These are phyloP conservation scores for Monosporascus sp. DNA, from an alignment of 2,329 filamentous ascomycete species.

Conservation along the genomic window DNA sequence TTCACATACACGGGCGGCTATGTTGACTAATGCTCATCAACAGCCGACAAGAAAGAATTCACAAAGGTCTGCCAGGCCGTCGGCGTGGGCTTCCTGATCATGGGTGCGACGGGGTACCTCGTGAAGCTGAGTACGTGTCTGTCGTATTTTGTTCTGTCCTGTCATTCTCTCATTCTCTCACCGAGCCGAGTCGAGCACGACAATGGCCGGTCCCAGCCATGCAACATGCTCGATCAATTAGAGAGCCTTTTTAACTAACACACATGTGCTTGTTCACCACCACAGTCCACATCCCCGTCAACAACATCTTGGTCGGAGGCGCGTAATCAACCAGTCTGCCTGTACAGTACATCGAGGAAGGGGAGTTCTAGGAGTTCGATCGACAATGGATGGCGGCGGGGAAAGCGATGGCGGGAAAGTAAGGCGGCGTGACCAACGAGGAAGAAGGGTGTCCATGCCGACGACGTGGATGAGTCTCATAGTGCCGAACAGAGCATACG, in stretches of 20 bases:
- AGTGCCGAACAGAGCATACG: no score
- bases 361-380: no score
- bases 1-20: conserved; percentile 5
- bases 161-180: neutral
- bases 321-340: conserved; percentile 36
- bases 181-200: no score
- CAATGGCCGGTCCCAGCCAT: no score
- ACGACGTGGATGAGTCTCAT: no score
- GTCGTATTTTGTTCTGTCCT: neutral
- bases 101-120: conserved; percentile 65
- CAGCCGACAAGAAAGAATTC: conserved; percentile 49
- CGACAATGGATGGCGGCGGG: no score
- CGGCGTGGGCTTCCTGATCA: conserved; percentile 64
- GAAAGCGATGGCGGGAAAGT: no score
- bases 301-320: conserved; percentile 64
- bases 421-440: no score
- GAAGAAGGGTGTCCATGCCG: no score
- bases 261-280: conserved; percentile 1
- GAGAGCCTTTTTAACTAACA: neutral
- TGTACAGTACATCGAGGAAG: no score
- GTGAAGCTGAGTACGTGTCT: conserved; percentile 58
- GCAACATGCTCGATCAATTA: no score
- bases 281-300: conserved; percentile 62
- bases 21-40: conserved; percentile 10
- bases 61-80: conserved; percentile 53